Percentiles rank a stretch among this genome's conserved stretches.
These are phyloP conservation scores for Rhodotorula taiwanensis DNA, from an alignment of 768 basidiomycete species.

Conservation along the genomic window DNA sequence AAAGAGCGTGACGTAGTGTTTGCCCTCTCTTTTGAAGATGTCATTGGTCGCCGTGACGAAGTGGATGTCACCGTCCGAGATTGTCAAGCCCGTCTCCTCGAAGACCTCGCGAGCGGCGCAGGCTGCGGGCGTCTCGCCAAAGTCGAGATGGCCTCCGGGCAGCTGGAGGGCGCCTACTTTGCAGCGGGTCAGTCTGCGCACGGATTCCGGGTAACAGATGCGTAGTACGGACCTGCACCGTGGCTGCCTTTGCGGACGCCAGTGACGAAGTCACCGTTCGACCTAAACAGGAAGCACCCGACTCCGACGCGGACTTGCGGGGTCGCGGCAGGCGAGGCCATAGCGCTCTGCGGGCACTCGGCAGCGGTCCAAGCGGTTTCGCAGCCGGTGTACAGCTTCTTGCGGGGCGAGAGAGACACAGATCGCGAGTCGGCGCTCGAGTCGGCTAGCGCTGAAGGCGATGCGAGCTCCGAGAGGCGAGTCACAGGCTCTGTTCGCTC, in stretches of 20 bases:
- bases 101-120: constrained; percentile 29
- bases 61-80: background rate
- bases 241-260: constrained; percentile 33
- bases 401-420: too few relatives aligned
- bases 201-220: background rate
- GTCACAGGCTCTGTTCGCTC: too few relatives aligned
- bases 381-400: too few relatives aligned
- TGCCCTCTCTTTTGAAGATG: constrained; percentile 12
- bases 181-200: too few relatives aligned
- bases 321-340: too few relatives aligned
- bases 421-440: background rate
- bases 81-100: constrained; percentile 30
- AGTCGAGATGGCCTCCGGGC: constrained; percentile 35
- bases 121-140: constrained; percentile 22
- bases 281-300: constrained; percentile 18
- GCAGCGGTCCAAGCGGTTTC: too few relatives aligned
- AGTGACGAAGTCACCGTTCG: constrained; percentile 3
- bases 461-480: too few relatives aligned
- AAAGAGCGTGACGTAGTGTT: constrained; percentile 37
- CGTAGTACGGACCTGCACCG: constrained; percentile 24
- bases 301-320: constrained; percentile 14
- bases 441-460: background rate
- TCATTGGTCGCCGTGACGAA: constrained; percentile 33
- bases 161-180: constrained; percentile 24
- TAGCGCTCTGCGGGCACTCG: too few relatives aligned